These are phyloP conservation scores for Artemisia annua DNA, from an alignment of 129 eudicot species.

Conservation along the genomic window DNA sequence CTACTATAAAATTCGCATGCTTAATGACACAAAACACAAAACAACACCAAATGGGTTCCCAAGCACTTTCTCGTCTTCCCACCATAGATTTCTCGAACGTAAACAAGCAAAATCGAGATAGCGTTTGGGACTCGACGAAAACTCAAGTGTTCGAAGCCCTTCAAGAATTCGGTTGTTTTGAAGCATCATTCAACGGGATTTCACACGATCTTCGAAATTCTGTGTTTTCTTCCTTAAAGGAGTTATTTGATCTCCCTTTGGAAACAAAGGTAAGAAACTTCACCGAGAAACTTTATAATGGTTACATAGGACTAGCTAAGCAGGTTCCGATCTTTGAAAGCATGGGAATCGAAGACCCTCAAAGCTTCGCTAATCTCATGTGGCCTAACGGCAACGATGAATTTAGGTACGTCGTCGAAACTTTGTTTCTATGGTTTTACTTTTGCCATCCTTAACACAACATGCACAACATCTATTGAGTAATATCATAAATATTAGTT, in stretches of 20 bases:
- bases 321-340: conserved; percentile 50
- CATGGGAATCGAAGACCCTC: conserved; percentile 45
- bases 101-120: conserved; percentile 35
- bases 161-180: conserved; percentile 59
- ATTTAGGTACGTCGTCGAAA: conserved; percentile 31
- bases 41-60: conserved; percentile 47
- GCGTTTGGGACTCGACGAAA: conserved; percentile 41
- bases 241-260: conserved; percentile 60
- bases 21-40: conserved; percentile 23
- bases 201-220: conserved; percentile 31
- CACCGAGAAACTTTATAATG: conserved; percentile 44
- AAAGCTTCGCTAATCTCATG: conserved; percentile 31
- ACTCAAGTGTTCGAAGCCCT: conserved; percentile 50
- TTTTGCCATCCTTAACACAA: too few species aligned
- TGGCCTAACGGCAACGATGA: conserved; percentile 54
- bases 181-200: conserved; percentile 43
- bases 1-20: conserved; percentile 7
- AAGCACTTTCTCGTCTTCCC: conserved; percentile 40
- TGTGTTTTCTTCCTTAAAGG: conserved; percentile 26
- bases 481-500: too few species aligned
- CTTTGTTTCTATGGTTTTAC: not conserved
- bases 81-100: conserved; percentile 38
- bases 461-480: too few species aligned
- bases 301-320: conserved; percentile 54
- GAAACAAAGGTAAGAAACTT: conserved; percentile 46